These are phyloP conservation scores for Protea cynaroides DNA, from an alignment of 164 flowering plant species.

Conservation along the genomic window DNA sequence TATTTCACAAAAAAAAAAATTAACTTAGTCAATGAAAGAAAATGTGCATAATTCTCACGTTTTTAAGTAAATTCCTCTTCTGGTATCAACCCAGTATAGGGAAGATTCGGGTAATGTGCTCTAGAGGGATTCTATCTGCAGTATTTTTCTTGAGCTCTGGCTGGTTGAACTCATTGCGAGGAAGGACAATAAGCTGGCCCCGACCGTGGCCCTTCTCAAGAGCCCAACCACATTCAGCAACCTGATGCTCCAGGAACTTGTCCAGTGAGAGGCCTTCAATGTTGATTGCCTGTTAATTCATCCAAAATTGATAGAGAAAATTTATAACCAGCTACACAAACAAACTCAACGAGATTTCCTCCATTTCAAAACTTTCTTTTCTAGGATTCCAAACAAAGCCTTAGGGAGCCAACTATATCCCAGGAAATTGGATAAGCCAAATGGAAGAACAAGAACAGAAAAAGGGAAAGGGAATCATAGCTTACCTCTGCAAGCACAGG, in stretches of 20 bases:
- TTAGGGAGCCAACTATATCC: no score
- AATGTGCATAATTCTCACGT: no score
- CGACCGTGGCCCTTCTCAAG: conserved; percentile 63
- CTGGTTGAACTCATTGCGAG: conserved; percentile 75
- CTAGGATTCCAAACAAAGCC: no score
- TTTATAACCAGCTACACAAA: no score
- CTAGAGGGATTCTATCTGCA: conserved; percentile 61
- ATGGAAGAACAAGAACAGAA: background rate
- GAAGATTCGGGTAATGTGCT: conserved; percentile 77
- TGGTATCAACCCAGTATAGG: conserved; percentile 62
- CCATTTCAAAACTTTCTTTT: no score
- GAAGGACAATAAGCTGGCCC: conserved; percentile 66
- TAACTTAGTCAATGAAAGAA: no score
- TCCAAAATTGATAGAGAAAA: background rate
- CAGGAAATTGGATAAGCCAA: no score
- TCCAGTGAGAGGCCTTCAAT: conserved; percentile 83
- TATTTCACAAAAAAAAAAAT: no score
- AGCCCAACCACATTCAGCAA: conserved; percentile 63
- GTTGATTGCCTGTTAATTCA: conserved; percentile 75
- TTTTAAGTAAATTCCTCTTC: no score
- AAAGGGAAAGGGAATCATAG: background rate
- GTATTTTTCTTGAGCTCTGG: conserved; percentile 79
- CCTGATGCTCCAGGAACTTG: conserved; percentile 89
- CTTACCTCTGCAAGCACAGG: conserved; percentile 94
- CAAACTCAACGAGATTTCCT: no score